These are phyloP conservation scores for Nannizziopsis arthrosporioides DNA, from an alignment of 2,329 filamentous ascomycete species.

Conservation along the genomic window DNA sequence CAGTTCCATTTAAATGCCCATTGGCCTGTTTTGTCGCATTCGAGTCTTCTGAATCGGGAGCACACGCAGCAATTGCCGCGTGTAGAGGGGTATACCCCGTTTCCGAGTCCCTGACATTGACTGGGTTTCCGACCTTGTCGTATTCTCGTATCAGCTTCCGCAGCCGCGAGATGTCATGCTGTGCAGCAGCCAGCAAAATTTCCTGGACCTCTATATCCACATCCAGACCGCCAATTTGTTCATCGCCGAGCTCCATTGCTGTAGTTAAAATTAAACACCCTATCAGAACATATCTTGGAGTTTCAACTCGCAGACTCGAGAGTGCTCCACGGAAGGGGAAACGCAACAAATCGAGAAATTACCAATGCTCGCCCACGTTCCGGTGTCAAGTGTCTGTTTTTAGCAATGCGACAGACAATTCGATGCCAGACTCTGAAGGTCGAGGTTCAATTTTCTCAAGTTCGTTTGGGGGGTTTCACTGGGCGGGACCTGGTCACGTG, in stretches of 20 bases:
- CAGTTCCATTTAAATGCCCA: slow-evolving; percentile 17
- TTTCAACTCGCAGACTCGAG: slow-evolving; percentile 3
- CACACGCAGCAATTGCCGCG: slow-evolving; percentile 71
- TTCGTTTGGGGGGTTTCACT: slow-evolving; percentile 6
- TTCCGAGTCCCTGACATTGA: slow-evolving; percentile 66
- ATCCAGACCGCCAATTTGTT: slow-evolving; percentile 15
- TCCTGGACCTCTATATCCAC: slow-evolving; percentile 40
- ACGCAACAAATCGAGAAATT: neutral
- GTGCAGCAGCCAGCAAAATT: slow-evolving; percentile 53
- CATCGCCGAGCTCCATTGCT: slow-evolving; percentile 6
- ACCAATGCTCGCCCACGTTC: neutral
- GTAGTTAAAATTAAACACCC: slow-evolving; percentile 1
- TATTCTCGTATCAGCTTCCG: slow-evolving; percentile 55
- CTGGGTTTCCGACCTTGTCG: slow-evolving; percentile 41
- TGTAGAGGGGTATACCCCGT: slow-evolving; percentile 84
- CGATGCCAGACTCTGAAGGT: neutral
- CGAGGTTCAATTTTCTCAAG: neutral
- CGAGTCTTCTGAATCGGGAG: slow-evolving; percentile 25
- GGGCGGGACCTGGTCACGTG: slow-evolving; percentile 1
- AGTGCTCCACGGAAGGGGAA: neutral
- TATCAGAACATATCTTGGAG: neutral
- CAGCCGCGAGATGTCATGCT: slow-evolving; percentile 56
- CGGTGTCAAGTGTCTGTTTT: neutral
- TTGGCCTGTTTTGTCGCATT: slow-evolving; percentile 18
- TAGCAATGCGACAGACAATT: neutral